These are phyloP conservation scores for Crepidotus variabilis DNA, from an alignment of 768 basidiomycete genomes.

Conservation along the genomic window DNA sequence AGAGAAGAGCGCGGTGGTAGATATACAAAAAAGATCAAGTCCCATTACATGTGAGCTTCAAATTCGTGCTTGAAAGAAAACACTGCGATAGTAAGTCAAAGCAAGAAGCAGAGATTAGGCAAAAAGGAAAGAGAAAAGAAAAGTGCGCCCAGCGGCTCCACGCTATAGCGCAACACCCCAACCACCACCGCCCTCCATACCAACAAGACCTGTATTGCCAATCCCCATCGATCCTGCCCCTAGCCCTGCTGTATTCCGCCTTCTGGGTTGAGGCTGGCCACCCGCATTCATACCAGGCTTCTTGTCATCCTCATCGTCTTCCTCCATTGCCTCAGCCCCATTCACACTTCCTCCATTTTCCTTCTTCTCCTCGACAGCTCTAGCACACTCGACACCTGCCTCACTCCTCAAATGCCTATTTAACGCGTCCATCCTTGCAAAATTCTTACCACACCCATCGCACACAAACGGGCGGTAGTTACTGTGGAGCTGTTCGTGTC, in stretches of 20 bases:
- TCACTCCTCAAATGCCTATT: conserved; percentile 65
- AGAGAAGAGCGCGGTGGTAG: no score
- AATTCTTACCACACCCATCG: conserved; percentile 89
- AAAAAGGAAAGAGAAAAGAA: background rate
- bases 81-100: background rate
- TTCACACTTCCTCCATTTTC: conserved; percentile 10
- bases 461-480: conserved; percentile 92
- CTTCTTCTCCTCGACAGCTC: conserved; percentile 17
- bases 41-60: background rate
- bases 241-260: background rate
- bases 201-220: background rate
- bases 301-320: conserved; percentile 1
- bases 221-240: background rate
- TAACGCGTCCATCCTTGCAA: conserved; percentile 92
- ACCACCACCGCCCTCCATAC: background rate
- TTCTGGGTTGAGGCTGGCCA: background rate
- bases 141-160: background rate
- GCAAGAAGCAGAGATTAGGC: background rate
- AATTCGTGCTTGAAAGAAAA: background rate
- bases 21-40: background rate
- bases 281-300: background rate
- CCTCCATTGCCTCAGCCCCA: conserved; percentile 1
- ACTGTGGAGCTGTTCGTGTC: conserved; percentile 92
- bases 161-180: conserved; percentile 6
- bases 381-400: conserved; percentile 25